Conservation (phyloP, 129 eudicot genomes). For the Dittrichia graveolens region DNA sequence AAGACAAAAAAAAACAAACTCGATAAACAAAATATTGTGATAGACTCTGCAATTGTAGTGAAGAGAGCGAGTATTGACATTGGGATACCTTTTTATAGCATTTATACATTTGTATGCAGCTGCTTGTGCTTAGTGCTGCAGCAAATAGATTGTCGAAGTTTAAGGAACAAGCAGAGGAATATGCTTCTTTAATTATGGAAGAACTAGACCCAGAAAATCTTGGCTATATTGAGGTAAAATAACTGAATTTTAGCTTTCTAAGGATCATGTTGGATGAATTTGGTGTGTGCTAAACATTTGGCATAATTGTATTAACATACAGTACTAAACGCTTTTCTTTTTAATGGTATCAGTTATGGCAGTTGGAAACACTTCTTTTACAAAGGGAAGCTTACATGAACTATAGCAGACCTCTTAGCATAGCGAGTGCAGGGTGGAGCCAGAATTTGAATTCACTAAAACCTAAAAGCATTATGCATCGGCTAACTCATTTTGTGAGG, state of each 20-base stretch:
- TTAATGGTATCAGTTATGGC: conserved; percentile 82
- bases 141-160: conserved; percentile 80
- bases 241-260: not conserved
- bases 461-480: conserved; percentile 37
- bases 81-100: not conserved
- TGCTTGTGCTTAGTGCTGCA: conserved; percentile 88
- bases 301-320: not conserved
- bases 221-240: conserved; percentile 91
- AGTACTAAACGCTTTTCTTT: not conserved
- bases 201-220: conserved; percentile 89
- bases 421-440: conserved; percentile 80
- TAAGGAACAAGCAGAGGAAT: conserved; percentile 90
- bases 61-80: too few species aligned
- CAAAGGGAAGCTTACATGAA: conserved; percentile 84
- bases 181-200: conserved; percentile 93
- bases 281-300: too few species aligned
- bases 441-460: conserved; percentile 56
- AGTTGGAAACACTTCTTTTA: conserved; percentile 84
- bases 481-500: conserved; percentile 41
- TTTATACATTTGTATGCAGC: conserved; percentile 45
- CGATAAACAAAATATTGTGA: too few species aligned
- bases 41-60: too few species aligned
- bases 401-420: conserved; percentile 82
- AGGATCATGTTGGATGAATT: too few species aligned
- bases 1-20: too few species aligned